Base-by-base conservation (phyloP, 2,329 filamentous ascomycete species). In the Botrytis galanthina region DNA sequence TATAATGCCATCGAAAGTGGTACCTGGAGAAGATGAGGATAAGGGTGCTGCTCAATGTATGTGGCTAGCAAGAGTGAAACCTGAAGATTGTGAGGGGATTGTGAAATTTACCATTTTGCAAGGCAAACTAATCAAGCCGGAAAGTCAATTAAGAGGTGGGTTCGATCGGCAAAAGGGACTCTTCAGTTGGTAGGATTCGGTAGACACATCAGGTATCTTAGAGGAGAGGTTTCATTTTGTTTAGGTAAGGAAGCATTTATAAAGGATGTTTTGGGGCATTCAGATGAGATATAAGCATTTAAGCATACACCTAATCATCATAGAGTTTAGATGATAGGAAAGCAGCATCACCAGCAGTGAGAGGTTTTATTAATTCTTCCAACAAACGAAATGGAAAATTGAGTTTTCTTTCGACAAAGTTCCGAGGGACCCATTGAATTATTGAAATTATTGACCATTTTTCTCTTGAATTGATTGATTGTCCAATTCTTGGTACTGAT, bases 61-160 rank as follows among this genome's bases (percentile, higher is more conserved):
- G 78, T 98, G 95, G 95, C 86, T 98, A 63, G 95, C 93, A 32
- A 86, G 95, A 73, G 91, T 98, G 29, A 84, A 85, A 80, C 95
- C 95, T 0, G 92, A 97, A 83, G 94, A 98, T 80, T 97, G 94
- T 80, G 95, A 98, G 86, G 97, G 96, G 76, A 89, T 99, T 74
- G 89, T 99, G 61, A 88, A 90, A 80, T 98, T 92, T 81, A 98
- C 96, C 0, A 88, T 99, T 4, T 82, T 98, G 79, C 92, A 97
- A 84, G 96, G 96, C 37, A 98, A 98, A 85, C 90, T 98, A 39
- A 90, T 98, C 70, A 97, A 98, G 86, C 93, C 95, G 1, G 92
- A 91, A 80, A 87, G 87, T 72, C 95, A 98, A 85, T 82, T 99
- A 76, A 85, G 96, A 74, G 96, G 93, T 39, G 96, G 96, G 0